Percentiles rank a stretch among this genome's conserved stretches.
phyloP scores from a whole-genome alignment of 371 early-diverging fungal genomes.

The Parasitella parasitica region DNA sequence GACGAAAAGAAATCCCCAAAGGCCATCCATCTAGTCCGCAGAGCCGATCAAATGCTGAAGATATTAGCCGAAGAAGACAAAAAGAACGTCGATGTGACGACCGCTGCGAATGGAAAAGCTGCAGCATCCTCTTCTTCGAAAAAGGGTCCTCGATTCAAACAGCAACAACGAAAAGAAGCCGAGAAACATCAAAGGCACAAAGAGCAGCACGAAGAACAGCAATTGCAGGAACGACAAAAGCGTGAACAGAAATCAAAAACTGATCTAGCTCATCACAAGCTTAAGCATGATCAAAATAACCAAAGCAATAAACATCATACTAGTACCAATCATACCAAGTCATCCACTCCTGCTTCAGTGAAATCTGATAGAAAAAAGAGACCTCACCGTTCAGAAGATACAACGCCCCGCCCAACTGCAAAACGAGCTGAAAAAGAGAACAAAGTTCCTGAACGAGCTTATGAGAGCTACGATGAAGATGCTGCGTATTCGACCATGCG shows the following conservation, averaged over 20 bases:
- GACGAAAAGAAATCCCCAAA: conserved; percentile 68
- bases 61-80: conserved; percentile 62
- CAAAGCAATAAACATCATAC: background rate
- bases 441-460: background rate
- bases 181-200: conserved; percentile 8
- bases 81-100: background rate
- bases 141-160: conserved; percentile 4
- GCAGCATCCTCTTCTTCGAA: background rate
- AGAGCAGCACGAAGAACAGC: background rate
- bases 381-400: background rate
- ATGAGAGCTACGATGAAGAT: conserved; percentile 12
- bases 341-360: background rate
- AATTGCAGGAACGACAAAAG: background rate
- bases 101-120: background rate
- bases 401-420: background rate
- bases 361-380: background rate
- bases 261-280: background rate
- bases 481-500: conserved; percentile 18
- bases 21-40: conserved; percentile 79
- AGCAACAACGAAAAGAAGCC: conserved; percentile 11
- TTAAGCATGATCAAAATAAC: background rate
- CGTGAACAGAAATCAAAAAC: background rate
- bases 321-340: background rate
- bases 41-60: conserved; percentile 91
- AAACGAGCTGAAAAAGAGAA: conserved; percentile 21